Evolutionary conservation across 495 filamentous ascomycete species (phyloP), one percentile per base, ranked within the genome.

Genomic region (Aspergillus heteromorphus): DNA sequence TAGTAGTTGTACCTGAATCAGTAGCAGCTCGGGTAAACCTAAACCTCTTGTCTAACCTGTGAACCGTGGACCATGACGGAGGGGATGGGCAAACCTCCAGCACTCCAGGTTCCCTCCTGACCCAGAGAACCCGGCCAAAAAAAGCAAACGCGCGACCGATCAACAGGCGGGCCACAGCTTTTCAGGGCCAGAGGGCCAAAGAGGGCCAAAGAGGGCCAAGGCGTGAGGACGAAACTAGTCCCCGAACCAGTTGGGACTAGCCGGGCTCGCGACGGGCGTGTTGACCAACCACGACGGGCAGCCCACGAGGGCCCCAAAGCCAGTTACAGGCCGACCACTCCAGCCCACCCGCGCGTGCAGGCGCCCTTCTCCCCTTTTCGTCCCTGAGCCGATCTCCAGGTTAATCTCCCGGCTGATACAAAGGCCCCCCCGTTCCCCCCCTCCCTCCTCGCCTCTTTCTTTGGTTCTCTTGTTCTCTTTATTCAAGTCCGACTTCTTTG

Each of bases 341-440:
- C n/a, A n/a, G n/a, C n/a, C n/a, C n/a, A n/a, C n/a, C n/a, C n/a
- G n/a, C 53, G 40, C 53, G 49, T 53, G 54, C 54, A 51, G 54
- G 38, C 45, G 45, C 29, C 45, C 56, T 65, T 57, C 55, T 65
- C 59, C 55, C 58, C 57, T 63, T 62, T 62, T 58, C 53, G 48
- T 56, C 52, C 49, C 58, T 60, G 57, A 34, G 57, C 58, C 66
- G 70, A 74, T 74, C 74, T 58, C 54, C 59, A 64, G 62, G 43
- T 57, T 70, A 76, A 74, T 75, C 70, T 75, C 73, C 66, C 71
- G 54, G 56, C 55, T 61, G 60, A 73, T 75, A 77, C 72, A 77
- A 75, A 75, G 71, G 60, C 61, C 57, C 60, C 65, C 30, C 45
- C 23, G 48, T 51, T 58, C 63, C 70, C 54, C 70, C 51, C 64